Base-by-base conservation (phyloP, 2,329 filamentous ascomycete genomes). In the Pseudogymnoascus sp. region DNA sequence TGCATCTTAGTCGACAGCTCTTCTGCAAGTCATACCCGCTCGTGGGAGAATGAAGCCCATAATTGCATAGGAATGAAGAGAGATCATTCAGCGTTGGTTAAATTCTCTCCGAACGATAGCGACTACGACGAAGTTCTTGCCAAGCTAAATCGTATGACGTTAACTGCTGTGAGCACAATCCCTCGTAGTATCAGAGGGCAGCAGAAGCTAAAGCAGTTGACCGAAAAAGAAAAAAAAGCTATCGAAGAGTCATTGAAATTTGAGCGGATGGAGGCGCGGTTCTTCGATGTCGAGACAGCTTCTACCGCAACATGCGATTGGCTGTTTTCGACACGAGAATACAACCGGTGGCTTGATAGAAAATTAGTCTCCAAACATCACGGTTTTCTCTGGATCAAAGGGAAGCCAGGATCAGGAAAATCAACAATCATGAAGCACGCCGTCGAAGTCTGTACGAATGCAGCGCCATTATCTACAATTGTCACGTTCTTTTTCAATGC, bases 311-410 rank as follows among this genome's bases (percentile, higher is more conserved):
- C 77, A 0, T 79, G 76, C 63, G 66, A 68, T 62, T 80, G 77
- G 78, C 67, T 80, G 0, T 63, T 77, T 0, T 62, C 69, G 1
- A 69, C 67, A 35, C 4, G 64, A 0, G 60, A 74, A 39, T 80
- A 76, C 60, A 55, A 64, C 2, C 63, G 71, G 1, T 80, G 77
- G 78, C 68, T 74, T 13, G 67, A 77, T 58, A 40, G 62, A 0
- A n/a, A 35, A 4, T 70, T 70, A 1, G 58, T 72, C 4, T 5
- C 33, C 5, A 60, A 72, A 2, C 72, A 77, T 36, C 63, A 71
- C 29, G 76, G 77, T 4, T 74, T 81, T 35, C 64, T 81, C 0
- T 81, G 77, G 78, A 77, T 81, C 31, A 74, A 74, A 48, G 79
- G 79, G 0, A 79, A 80, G 9, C 74, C 77, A 0, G 77, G 77